These are phyloP conservation scores for Mortierella sp. DNA, from an alignment of 371 early-diverging fungal species.

Conservation along the genomic window DNA sequence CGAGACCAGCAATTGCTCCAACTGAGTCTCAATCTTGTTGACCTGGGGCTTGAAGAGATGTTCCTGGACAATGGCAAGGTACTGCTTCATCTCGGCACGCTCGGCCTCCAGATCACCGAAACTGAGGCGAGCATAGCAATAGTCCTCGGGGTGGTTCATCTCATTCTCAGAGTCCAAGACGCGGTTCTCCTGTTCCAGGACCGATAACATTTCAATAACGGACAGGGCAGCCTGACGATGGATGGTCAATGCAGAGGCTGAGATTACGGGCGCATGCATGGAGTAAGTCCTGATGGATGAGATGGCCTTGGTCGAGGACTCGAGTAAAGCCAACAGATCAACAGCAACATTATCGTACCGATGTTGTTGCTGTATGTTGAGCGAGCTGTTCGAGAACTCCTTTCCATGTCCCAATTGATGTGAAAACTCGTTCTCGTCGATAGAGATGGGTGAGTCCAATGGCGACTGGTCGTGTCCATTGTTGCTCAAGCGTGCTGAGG, in stretches of 20 bases:
- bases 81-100: slow-evolving; percentile 51
- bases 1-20: slow-evolving; percentile 26
- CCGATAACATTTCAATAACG: slow-evolving; percentile 58
- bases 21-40: slow-evolving; percentile 28
- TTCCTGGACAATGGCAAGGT: slow-evolving; percentile 54
- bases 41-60: slow-evolving; percentile 49
- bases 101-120: slow-evolving; percentile 50
- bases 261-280: slow-evolving; percentile 52
- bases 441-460: slow-evolving; percentile 36
- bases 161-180: slow-evolving; percentile 31
- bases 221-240: slow-evolving; percentile 53
- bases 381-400: slow-evolving; percentile 25
- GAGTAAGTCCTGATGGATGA: slow-evolving; percentile 58
- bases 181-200: slow-evolving; percentile 53
- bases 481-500: slow-evolving; percentile 15
- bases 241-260: slow-evolving; percentile 35
- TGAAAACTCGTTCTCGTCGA: slow-evolving; percentile 24
- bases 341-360: slow-evolving; percentile 41
- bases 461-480: slow-evolving; percentile 23
- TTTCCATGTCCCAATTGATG: slow-evolving; percentile 36
- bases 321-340: slow-evolving; percentile 50
- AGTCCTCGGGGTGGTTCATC: slow-evolving; percentile 32
- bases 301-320: slow-evolving; percentile 58
- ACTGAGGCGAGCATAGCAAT: slow-evolving; percentile 47
- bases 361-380: slow-evolving; percentile 32